Evolutionary conservation across 2,329 filamentous ascomycete genomes (phyloP).

Genomic region (Pseudocercospora pini-densiflorae): DNA sequence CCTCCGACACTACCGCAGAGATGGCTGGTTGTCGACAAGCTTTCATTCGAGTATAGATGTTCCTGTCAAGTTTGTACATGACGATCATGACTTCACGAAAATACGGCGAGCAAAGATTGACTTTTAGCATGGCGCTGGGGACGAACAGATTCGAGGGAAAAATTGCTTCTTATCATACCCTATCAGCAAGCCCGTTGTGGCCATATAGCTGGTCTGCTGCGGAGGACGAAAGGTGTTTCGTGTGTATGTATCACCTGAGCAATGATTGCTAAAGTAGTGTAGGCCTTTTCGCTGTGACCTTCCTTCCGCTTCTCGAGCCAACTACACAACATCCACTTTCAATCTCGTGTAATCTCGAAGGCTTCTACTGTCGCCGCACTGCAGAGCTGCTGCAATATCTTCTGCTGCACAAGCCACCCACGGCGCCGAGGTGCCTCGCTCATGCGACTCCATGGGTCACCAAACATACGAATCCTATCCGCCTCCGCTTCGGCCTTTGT

Average conservation of each 20-base stretch:
- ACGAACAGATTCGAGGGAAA: not conserved
- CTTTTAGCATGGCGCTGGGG: slow-evolving; percentile 1
- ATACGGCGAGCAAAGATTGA: not conserved
- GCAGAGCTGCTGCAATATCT: too few species aligned
- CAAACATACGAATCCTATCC: too few species aligned
- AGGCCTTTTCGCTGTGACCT: not conserved
- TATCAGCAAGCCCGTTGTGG: not conserved
- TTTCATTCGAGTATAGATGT: not conserved
- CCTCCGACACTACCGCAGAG: not conserved
- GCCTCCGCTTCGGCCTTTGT: not conserved
- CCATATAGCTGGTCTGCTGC: not conserved
- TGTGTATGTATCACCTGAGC: not conserved
- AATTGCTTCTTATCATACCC: not conserved
- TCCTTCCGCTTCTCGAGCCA: not conserved
- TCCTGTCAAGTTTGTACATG: not conserved
- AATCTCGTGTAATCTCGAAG: too few species aligned
- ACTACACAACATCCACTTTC: too few species aligned
- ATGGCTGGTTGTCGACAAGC: not conserved
- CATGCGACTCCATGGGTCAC: too few species aligned
- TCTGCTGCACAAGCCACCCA: too few species aligned
- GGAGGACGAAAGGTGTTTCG: not conserved
- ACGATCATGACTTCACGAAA: not conserved
- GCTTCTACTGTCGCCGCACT: too few species aligned
- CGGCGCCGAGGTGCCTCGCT: too few species aligned
- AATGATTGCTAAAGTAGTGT: not conserved